Evolutionary conservation across 495 filamentous ascomycete genomes (phyloP), one percentile per base, ranked within the genome.

Genomic region (Trichoderma reesei): DNA sequence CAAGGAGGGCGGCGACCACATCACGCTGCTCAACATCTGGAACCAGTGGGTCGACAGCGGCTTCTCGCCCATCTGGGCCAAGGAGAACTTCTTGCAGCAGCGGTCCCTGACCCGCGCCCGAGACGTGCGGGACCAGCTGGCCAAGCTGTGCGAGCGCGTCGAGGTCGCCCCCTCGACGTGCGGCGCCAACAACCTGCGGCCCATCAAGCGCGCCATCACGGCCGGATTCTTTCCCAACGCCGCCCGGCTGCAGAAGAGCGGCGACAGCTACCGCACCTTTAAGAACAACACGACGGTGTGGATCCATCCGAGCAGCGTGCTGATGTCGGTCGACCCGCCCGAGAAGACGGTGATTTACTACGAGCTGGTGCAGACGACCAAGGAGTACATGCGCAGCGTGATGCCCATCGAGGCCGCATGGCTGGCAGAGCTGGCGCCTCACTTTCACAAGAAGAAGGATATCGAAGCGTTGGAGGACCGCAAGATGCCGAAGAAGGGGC

Each of bases 41-140:
- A 96, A 96, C 73, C 89, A 96, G 74, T 98, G 92, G 91, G 89
- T 95, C 26, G 95, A 98, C 68, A 85, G 84, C 20, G 92, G 98
- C 75, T 98, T 92, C 78, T 87, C 82, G 66, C 86, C 86, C 64
- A 86, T 95, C 59, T 98, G 93, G 92, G 82, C 90, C 3, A 85
- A 87, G 61, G 93, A 97, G 75, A 98, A 97, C 75, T 98, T 96
- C 74, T 75, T 98, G 31, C 92, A 97, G 70, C 91, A 95, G 69
- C 87, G 92, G 20, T 87, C 85, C 38, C 82, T 98, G 2, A 91
- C 86, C 0, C 86, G 94, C 13, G 94, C 91, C 0, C 86, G 94
- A 56, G 92, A 97, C 69, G 92, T 98, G 16, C 89, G 92, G 42
- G 94, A 98, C 68, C 94, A 98, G 72, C 83, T 98, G 0, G 86